A percentile compares a stretch with the other conserved stretches of the same genome.
These are phyloP conservation scores for Leucocoprinus leucothites DNA, from an alignment of 768 basidiomycete species.

Conservation along the genomic window DNA sequence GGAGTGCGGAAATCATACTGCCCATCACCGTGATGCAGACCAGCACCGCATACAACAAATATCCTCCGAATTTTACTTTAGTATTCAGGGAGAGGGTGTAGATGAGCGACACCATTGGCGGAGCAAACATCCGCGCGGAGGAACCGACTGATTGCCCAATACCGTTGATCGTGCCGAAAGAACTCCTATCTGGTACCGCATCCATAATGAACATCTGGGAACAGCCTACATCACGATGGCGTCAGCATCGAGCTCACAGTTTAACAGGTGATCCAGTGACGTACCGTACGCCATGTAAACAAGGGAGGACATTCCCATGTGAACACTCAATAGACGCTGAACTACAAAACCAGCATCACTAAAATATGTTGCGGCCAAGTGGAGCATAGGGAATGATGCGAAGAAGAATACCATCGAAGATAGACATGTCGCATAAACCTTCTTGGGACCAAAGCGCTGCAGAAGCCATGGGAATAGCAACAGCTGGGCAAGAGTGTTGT, in stretches of 20 bases:
- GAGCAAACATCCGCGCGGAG: constrained; percentile 42
- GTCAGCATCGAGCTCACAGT: neutral
- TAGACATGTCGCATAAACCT: constrained; percentile 32
- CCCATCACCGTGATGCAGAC: constrained; percentile 19
- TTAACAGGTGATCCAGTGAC: neutral
- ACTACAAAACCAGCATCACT: neutral
- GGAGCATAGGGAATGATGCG: constrained; percentile 15
- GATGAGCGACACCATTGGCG: constrained; percentile 52
- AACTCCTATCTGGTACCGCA: constrained; percentile 19
- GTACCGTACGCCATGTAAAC: constrained; percentile 12
- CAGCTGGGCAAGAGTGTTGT: constrained; percentile 51
- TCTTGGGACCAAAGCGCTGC: constrained; percentile 46
- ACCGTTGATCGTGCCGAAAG: constrained; percentile 12
- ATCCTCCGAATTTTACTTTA: constrained; percentile 38
- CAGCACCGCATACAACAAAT: constrained; percentile 43
- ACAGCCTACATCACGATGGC: neutral
- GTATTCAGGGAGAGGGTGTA: constrained; percentile 57
- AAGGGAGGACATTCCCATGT: constrained; percentile 8
- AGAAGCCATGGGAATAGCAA: constrained; percentile 44
- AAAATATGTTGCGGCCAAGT: neutral
- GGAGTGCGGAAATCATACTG: constrained; percentile 9
- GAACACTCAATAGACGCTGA: neutral
- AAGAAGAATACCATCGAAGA: constrained; percentile 15
- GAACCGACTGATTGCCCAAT: constrained; percentile 33
- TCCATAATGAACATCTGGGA: constrained; percentile 14